Evolutionary conservation across 1,284 basidiomycete species (phyloP).

Genomic region (Irpex rosettiformis): DNA sequence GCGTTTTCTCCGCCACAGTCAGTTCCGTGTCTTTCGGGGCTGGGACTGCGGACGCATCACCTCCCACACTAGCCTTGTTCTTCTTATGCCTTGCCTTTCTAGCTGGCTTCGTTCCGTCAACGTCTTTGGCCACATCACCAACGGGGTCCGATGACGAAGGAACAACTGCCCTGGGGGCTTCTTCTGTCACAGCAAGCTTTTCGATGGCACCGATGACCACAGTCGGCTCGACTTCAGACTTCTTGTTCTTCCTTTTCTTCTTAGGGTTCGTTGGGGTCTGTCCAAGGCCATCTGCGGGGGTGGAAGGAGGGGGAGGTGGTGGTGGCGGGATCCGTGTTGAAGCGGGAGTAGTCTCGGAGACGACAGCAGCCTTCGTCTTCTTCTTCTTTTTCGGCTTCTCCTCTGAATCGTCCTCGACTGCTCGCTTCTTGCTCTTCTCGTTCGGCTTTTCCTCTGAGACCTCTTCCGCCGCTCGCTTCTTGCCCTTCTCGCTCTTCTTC

Average conservation of each 20-base stretch:
- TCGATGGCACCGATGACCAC: conserved; percentile 23
- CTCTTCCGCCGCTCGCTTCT: conserved; percentile 23
- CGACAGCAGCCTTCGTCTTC: conserved; percentile 18
- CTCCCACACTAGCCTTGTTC: conserved; percentile 36
- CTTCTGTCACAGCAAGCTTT: conserved; percentile 20
- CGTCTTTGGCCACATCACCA: conserved; percentile 8
- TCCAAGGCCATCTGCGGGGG: conserved; percentile 23
- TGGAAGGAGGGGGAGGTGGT: conserved; percentile 21
- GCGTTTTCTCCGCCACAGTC: background rate
- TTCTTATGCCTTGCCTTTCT: conserved; percentile 44
- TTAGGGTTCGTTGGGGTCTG: conserved; percentile 16
- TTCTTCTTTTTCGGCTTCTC: conserved; percentile 30
- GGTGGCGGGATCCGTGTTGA: background rate
- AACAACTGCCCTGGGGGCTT: conserved; percentile 8
- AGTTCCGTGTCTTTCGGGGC: conserved; percentile 1
- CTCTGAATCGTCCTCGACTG: conserved; percentile 29
- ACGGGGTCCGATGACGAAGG: background rate
- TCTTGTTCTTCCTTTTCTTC: conserved; percentile 24
- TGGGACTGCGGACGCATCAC: conserved; percentile 1
- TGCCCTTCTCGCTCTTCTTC: conserved; percentile 24
- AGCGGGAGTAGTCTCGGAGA: conserved; percentile 2
- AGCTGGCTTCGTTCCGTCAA: conserved; percentile 4
- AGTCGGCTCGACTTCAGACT: conserved; percentile 14
- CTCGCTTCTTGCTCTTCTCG: conserved; percentile 42
- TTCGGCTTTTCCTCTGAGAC: conserved; percentile 13